Evolutionary conservation across 371 early-diverging fungal genomes (phyloP).

Genomic region (Massospora cicadina): DNA sequence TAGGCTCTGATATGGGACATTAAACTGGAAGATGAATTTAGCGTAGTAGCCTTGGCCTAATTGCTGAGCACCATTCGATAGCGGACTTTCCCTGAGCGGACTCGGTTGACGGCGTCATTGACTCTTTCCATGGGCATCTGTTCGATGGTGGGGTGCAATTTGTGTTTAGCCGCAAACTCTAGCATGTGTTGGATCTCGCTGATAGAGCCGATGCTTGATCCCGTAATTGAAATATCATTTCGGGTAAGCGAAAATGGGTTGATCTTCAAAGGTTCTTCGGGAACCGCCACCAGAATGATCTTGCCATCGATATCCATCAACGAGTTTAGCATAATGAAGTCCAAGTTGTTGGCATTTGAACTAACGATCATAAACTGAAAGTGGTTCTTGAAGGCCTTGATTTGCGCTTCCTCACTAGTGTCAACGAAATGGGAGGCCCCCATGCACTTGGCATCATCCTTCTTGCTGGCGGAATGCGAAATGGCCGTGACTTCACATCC

Average conservation of each 20-base stretch:
- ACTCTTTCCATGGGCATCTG: conserved; percentile 35
- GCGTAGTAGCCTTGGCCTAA: no score
- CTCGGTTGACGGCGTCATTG: conserved; percentile 20
- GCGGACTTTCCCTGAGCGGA: background rate
- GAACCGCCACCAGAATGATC: conserved; percentile 40
- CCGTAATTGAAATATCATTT: conserved; percentile 30
- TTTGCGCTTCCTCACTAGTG: conserved; percentile 17
- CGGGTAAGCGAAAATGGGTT: conserved; percentile 22
- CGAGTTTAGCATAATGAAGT: conserved; percentile 27
- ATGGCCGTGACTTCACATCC: conserved; percentile 48
- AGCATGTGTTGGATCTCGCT: conserved; percentile 40
- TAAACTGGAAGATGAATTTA: no score
- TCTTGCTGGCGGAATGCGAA: conserved; percentile 29
- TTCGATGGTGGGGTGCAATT: conserved; percentile 46
- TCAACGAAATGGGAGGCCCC: conserved; percentile 40
- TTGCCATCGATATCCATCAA: conserved; percentile 34
- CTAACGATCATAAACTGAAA: conserved; percentile 36
- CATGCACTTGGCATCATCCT: conserved; percentile 37
- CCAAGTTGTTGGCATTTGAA: conserved; percentile 26
- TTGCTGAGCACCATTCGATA: conserved; percentile 3
- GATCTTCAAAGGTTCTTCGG: conserved; percentile 32
- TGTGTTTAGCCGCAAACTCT: conserved; percentile 41
- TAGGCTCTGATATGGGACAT: no score
- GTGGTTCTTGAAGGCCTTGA: conserved; percentile 12
- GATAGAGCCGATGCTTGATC: conserved; percentile 48